Conservation (phyloP, 208 protist species). For the Acanthamoeba lenticulata region DNA sequence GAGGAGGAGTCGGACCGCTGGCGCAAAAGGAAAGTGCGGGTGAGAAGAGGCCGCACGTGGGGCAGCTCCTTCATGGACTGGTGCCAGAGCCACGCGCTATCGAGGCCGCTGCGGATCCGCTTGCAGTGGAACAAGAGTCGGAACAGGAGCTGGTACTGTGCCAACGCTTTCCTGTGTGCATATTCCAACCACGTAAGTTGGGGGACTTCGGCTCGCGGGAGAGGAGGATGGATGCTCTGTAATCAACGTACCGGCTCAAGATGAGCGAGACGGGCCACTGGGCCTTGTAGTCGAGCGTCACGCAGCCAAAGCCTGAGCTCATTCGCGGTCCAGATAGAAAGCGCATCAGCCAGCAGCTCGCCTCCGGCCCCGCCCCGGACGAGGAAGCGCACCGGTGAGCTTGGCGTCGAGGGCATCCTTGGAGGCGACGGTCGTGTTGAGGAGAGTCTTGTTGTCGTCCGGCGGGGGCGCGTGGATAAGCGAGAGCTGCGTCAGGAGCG, state of each 20-base stretch:
- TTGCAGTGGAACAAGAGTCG: constrained; percentile 45
- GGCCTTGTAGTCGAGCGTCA: constrained; percentile 19
- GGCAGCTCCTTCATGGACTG: constrained; percentile 40
- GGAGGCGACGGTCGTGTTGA: not conserved
- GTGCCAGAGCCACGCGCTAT: constrained; percentile 9
- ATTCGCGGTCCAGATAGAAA: no score
- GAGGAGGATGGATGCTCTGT: not conserved
- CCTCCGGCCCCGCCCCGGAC: no score
- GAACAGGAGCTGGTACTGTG: constrained; percentile 49
- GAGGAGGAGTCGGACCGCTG: not conserved
- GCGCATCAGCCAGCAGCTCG: no score
- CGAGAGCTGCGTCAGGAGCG: not conserved
- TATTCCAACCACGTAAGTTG: not conserved
- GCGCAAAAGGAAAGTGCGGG: not conserved
- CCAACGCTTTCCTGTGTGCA: not conserved
- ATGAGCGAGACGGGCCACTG: constrained; percentile 37
- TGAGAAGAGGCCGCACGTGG: not conserved
- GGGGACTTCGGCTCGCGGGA: no score
- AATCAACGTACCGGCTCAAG: not conserved
- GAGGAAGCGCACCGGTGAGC: not conserved
- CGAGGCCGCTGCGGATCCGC: not conserved
- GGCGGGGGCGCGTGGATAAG: constrained; percentile 3
- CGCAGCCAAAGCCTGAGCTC: not conserved
- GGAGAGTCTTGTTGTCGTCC: constrained; percentile 2
- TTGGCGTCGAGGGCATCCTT: not conserved